These are phyloP conservation scores for Fusarium palustre DNA, from an alignment of 2,329 filamentous ascomycete genomes.

Conservation along the genomic window DNA sequence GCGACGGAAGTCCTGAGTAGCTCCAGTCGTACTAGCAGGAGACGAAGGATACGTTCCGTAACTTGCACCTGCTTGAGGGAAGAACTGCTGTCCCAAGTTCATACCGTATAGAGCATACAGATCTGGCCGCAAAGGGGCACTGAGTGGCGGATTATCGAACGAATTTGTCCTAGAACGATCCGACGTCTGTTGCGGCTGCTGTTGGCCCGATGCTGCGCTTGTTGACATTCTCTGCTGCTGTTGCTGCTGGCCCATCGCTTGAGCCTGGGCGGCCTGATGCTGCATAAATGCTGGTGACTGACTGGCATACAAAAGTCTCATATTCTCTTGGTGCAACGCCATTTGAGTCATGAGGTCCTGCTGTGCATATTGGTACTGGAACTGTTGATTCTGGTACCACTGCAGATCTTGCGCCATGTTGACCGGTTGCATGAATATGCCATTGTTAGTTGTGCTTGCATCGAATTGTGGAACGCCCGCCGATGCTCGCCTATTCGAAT, in stretches of 20 bases:
- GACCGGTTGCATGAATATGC: conserved; percentile 59
- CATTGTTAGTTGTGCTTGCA: conserved; percentile 48
- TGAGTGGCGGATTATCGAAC: conserved; percentile 70
- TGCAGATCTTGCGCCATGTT: conserved; percentile 60
- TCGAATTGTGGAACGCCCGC: conserved; percentile 65
- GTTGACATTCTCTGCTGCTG: conserved; percentile 49
- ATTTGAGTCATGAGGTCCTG: conserved; percentile 58
- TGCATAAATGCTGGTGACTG: conserved; percentile 52
- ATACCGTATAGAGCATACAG: conserved; percentile 64
- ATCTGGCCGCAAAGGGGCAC: conserved; percentile 68
- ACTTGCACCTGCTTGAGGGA: conserved; percentile 57
- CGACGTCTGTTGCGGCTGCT: conserved; percentile 50
- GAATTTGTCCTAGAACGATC: conserved; percentile 71
- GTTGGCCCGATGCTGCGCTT: conserved; percentile 43
- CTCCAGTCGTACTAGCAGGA: conserved; percentile 59
- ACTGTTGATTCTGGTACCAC: conserved; percentile 61
- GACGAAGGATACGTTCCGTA: conserved; percentile 69
- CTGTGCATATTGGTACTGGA: conserved; percentile 57
- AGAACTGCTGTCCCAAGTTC: conserved; percentile 59
- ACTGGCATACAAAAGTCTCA: conserved; percentile 52
- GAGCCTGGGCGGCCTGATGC: conserved; percentile 44
- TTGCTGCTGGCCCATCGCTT: conserved; percentile 51
- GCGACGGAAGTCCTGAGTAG: conserved; percentile 66
- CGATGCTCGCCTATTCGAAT: conserved; percentile 64
- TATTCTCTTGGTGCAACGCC: conserved; percentile 55